Evolutionary conservation across 805 yeast genomes (phyloP), one percentile per base, ranked within the genome.

Genomic region (Yarrowia sp.): DNA sequence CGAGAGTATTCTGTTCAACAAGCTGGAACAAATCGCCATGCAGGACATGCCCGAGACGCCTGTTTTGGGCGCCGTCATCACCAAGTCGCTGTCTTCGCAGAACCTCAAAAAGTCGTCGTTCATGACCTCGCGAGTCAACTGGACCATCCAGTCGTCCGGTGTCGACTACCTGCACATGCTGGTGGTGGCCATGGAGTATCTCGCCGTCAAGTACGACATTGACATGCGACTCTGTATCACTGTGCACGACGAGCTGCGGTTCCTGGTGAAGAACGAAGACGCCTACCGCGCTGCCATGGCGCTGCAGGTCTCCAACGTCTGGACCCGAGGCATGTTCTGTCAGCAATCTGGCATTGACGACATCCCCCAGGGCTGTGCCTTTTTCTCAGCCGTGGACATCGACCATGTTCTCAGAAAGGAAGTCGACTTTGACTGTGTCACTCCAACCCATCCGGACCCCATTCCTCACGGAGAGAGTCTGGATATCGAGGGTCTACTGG

Each of bases 141-240:
- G 99, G 99, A 91, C 97, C 0, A 95, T 95, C 75, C 99, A 95
- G 76, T 91, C 97, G 24, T 91, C 97, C 1, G 99, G 99, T 43
- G 99, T 96, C 19, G 99, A 95, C 76, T 95, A 96, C 74, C 81
- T 95, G 65, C 99, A 95, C 76, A 76, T 95, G 47, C 76, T 95
- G 69, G 83, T 94, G 60, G 85, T 92, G 5, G 86, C 97, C 0
- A 93, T 96, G 98, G 90, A 91, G 68, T 91, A 92, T 73, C 80
- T 95, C 72, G 81, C 85, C 47, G 82, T 85, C 46, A 83, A 82
- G 70, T 94, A 86, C 76, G 74, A 80, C 3, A 79, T 96, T 12
- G 84, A 89, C 42, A 97, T 96, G 0, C 79, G 99, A 64, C 80
- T 95, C 67, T 81, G 89, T 70, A 81, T 95, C 12, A 92, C 98